A percentile compares a stretch with the other conserved stretches of the same genome.
These are phyloP conservation scores for Stephania yunnanensis DNA, from an alignment of 164 flowering plant genomes.

Conservation along the genomic window DNA sequence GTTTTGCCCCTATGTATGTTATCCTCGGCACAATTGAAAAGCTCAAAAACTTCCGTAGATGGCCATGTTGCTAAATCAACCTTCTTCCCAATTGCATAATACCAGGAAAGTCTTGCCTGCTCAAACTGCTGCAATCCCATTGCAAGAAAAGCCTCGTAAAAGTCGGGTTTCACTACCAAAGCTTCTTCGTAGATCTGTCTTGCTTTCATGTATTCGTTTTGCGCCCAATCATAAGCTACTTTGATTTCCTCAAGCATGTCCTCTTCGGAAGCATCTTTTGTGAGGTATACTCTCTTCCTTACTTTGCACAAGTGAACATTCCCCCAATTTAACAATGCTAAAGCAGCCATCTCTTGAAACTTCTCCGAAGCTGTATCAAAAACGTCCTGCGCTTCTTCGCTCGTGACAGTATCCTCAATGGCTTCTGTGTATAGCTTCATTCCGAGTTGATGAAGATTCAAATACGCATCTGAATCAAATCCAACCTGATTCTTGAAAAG, in stretches of 20 bases:
- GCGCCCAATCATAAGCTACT: constrained; percentile 65
- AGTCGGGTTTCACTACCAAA: constrained; percentile 61
- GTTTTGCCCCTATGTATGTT: constrained; percentile 66
- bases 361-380: constrained; percentile 61
- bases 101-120: constrained; percentile 85
- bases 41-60: constrained; percentile 41
- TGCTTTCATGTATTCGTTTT: constrained; percentile 52
- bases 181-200: constrained; percentile 65
- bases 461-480: constrained; percentile 53
- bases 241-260: constrained; percentile 32
- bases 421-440: constrained; percentile 80
- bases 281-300: constrained; percentile 45
- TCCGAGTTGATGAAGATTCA: constrained; percentile 76
- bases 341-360: constrained; percentile 84
- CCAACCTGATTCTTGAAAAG: constrained; percentile 79
- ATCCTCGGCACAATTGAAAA: constrained; percentile 72
- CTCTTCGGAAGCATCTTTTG: constrained; percentile 51
- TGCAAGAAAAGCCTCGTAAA: constrained; percentile 75
- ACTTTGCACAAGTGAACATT: constrained; percentile 84
- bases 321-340: constrained; percentile 88
- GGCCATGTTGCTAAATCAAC: constrained; percentile 61
- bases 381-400: constrained; percentile 69
- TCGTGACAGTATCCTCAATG: constrained; percentile 67
- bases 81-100: constrained; percentile 54
- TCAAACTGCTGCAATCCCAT: constrained; percentile 85